phyloP scores from a whole-genome alignment of 2,329 filamentous ascomycete species.

The Leptodontidium sp. region DNA sequence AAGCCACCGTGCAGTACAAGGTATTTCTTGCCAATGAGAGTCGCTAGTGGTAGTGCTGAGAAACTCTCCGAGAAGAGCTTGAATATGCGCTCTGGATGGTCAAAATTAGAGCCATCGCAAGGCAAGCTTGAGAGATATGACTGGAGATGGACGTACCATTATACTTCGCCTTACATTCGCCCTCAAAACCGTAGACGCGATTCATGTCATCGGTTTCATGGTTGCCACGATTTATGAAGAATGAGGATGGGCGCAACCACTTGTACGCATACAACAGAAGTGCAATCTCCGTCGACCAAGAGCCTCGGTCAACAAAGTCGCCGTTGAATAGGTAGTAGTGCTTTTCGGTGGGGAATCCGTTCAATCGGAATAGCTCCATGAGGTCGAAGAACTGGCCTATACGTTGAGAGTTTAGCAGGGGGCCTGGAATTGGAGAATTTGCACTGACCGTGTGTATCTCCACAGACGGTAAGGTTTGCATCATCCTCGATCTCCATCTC shows the following conservation, averaged over 20 bases:
- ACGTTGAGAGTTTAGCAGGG: slow-evolving; percentile 16
- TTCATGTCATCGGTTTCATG: slow-evolving; percentile 99
- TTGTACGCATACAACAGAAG: slow-evolving; percentile 95
- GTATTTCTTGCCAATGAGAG: slow-evolving; percentile 88
- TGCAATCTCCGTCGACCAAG: slow-evolving; percentile 98
- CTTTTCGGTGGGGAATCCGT: slow-evolving; percentile 83
- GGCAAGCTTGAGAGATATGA: slow-evolving; percentile 15
- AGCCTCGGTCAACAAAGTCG: slow-evolving; percentile 97
- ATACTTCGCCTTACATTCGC: slow-evolving; percentile 98
- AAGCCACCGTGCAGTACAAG: slow-evolving; percentile 93
- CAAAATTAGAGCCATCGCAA: slow-evolving; percentile 8
- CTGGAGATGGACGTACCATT: slow-evolving; percentile 68
- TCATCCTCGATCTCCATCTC: slow-evolving; percentile 84
- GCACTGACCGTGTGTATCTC: slow-evolving; percentile 87
- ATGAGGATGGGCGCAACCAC: slow-evolving; percentile 84
- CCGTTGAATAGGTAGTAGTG: slow-evolving; percentile 98
- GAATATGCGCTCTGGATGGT: slow-evolving; percentile 69
- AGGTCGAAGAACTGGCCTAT: slow-evolving; percentile 96
- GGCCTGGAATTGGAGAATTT: not conserved
- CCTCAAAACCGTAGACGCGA: slow-evolving; percentile 96
- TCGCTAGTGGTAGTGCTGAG: slow-evolving; percentile 90
- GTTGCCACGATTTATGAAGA: slow-evolving; percentile 98
- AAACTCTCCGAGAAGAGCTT: slow-evolving; percentile 99
- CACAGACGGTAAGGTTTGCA: slow-evolving; percentile 88
- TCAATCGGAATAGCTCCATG: slow-evolving; percentile 93